Evolutionary conservation across 1,284 basidiomycete genomes (phyloP), one percentile per base, ranked within the genome.

Genomic region (Ganoderma lingzhi): DNA sequence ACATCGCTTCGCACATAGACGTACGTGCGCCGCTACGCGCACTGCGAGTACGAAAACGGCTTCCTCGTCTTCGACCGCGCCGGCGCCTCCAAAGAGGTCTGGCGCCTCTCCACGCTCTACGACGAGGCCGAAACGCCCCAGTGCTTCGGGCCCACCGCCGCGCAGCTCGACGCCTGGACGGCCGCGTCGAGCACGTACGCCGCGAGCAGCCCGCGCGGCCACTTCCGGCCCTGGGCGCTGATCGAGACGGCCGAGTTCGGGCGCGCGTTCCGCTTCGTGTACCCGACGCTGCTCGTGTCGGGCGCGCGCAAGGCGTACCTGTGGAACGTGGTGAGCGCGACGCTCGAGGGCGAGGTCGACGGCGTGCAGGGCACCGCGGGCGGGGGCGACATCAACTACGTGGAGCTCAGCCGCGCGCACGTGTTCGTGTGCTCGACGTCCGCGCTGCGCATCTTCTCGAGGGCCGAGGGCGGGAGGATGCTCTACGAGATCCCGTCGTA

Each of bases 11-110:
- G 14, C 60, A 66, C 23, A 58, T 62, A 92, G 89, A 76, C 72
- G 14, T 85, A 90, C 76, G 86, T 88, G 23, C 84, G 84, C n/a
- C 73, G 75, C 6, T 87, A 83, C 66, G 91, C 92, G 0, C 93
- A 94, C 76, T 86, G 88, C 74, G 93, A 94, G 78, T 94, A 93
- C 73, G 87, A 83, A n/a, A 81, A 86, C 44, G 93, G 93, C 9
- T 93, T 86, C 76, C 80, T 93, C 61, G 80, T 93, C 62, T 92
- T 93, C 76, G 90, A 93, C 73, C 86, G 90, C 28, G 64, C 78
- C 15, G 84, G 83, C 42, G 83, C 85, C 3, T 74, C 78, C 65
- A 90, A 91, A 71, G 93, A 94, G 77, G 86, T 94, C 17, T 94
- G 93, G 93, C 82, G 88, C 23, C 84, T 82, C 10, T 78, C 79